phyloP scores from a whole-genome alignment of 2,329 filamentous ascomycete species.

The Emmonsia crescens region DNA sequence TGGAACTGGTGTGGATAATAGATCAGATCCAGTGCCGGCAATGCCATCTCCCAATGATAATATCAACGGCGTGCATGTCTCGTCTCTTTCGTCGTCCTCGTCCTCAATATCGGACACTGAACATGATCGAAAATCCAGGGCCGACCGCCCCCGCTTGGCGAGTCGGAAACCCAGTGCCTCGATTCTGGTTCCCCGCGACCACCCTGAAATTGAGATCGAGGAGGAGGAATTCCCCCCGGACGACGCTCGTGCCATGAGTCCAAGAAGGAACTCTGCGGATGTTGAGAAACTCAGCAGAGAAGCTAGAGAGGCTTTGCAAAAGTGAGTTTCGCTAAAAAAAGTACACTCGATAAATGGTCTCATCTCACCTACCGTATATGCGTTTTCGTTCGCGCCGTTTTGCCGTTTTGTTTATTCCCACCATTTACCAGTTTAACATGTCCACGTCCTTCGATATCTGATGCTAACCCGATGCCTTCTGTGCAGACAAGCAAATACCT shows the following conservation, averaged over 20 bases:
- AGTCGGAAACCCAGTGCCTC: conserved; percentile 72
- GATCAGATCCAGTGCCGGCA: conserved; percentile 29
- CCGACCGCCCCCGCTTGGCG: conserved; percentile 54
- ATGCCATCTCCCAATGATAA: conserved; percentile 27
- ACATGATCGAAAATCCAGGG: conserved; percentile 34
- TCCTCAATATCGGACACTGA: conserved; percentile 40
- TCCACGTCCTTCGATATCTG: not conserved
- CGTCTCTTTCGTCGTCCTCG: conserved; percentile 34
- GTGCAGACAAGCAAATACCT: conserved; percentile 68
- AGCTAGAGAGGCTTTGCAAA: conserved; percentile 55
- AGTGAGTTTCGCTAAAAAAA: conserved; percentile 36
- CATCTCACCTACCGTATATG: not conserved
- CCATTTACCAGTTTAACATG: not conserved
- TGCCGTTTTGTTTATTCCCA: not conserved
- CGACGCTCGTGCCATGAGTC: conserved; percentile 91
- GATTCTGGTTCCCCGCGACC: conserved; percentile 70
- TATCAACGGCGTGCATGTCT: conserved; percentile 30
- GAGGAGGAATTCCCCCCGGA: conserved; percentile 71
- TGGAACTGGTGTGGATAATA: conserved; percentile 25
- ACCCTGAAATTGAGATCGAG: conserved; percentile 58
- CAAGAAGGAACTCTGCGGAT: conserved; percentile 79
- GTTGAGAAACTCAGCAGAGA: conserved; percentile 78
- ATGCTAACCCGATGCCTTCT: not conserved
- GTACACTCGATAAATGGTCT: not conserved
- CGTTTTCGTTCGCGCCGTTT: not conserved